Evolutionary conservation across 352 stramenopile genomes (phyloP), one percentile per base, ranked within the genome.

Genomic region (Phytophthora lateralis): DNA sequence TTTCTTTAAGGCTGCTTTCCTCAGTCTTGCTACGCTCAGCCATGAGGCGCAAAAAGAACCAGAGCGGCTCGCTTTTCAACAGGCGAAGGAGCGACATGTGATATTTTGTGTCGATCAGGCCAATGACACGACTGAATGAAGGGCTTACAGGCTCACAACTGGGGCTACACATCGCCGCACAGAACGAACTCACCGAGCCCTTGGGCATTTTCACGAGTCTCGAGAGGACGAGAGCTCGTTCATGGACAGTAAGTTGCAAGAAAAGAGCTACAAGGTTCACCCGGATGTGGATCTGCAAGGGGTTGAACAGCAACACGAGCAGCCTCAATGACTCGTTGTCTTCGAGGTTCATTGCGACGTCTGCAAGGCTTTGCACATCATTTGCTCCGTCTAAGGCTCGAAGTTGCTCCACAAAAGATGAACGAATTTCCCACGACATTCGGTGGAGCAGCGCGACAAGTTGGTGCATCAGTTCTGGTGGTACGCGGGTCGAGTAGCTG

Each of bases 351-450:
- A 50, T 66, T 5, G 81, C 60, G 11, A 84, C 62, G 11, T 69
- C 38, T 18, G 73, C 55, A 4, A 81, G 59, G n/a, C 60, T 71
- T 45, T 81, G 47, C 0, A 83, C 60, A 24, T 88, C 56, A 2
- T 45, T 55, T 4, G 51, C 47, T 0, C 60, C 63, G 14, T 91
- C 77, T 2, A 91, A 55, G 8, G 70, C 68, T 14, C 76, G 79
- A 21, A 88, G 70, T 59, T 91, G 80, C 60, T 91, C 80, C 6
- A 91, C 52, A 10, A 89, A 74, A 20, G 78, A 63, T 11, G 80
- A 89, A 0, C 80, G 71, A 10, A 75, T 76, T 1, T 75, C 69
- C 80, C 80, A 91, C 6, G 71, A 60, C 55, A 89, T 74, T 17
- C 66, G 74, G 15, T 78, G 51, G 0, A 89, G 70, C 24, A 88